Evolutionary conservation across 2,329 filamentous ascomycete species (phyloP).

Genomic region (Fusarium scirpi): DNA sequence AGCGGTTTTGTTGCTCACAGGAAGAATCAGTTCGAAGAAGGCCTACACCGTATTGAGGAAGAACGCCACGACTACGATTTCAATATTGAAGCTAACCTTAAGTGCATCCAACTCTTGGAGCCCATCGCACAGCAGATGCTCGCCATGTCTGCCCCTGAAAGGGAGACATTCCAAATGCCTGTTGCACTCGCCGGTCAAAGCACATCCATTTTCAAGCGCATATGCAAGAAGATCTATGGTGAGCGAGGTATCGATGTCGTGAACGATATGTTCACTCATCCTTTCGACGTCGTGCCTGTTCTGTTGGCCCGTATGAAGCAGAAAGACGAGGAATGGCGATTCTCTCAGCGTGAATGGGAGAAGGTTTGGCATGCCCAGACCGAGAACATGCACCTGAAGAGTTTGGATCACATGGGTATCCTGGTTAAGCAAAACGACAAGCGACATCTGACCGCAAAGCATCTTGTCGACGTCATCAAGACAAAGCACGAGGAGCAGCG

Average conservation of each 20-base stretch:
- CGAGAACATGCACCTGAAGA: slow-evolving; percentile 93
- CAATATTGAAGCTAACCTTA: slow-evolving; percentile 94
- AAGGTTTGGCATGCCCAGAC: slow-evolving; percentile 99
- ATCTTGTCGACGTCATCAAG: slow-evolving; percentile 89
- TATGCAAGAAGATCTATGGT: slow-evolving; percentile 97
- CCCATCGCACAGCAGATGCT: slow-evolving; percentile 93
- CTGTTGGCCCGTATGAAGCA: slow-evolving; percentile 91
- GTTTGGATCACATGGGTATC: slow-evolving; percentile 95
- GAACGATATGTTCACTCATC: slow-evolving; percentile 84
- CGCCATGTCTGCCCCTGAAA: slow-evolving; percentile 79
- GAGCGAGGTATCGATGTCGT: slow-evolving; percentile 88
- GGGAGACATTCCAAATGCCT: slow-evolving; percentile 81
- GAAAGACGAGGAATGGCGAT: slow-evolving; percentile 97
- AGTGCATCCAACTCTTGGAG: slow-evolving; percentile 95
- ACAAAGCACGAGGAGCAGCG: slow-evolving; percentile 93
- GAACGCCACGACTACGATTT: slow-evolving; percentile 99
- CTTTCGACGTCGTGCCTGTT: slow-evolving; percentile 88
- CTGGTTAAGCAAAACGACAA: slow-evolving; percentile 91
- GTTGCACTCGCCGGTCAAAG: slow-evolving; percentile 90
- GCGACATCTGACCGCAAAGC: slow-evolving; percentile 89
- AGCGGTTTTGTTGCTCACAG: slow-evolving; percentile 97
- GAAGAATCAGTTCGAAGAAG: slow-evolving; percentile 96
- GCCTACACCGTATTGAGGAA: slow-evolving; percentile 94
- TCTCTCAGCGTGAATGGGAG: slow-evolving; percentile 97
- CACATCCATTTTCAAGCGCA: slow-evolving; percentile 95